Base-by-base conservation (phyloP, 2,329 filamentous ascomycete genomes). In the Oidium heveae region DNA sequence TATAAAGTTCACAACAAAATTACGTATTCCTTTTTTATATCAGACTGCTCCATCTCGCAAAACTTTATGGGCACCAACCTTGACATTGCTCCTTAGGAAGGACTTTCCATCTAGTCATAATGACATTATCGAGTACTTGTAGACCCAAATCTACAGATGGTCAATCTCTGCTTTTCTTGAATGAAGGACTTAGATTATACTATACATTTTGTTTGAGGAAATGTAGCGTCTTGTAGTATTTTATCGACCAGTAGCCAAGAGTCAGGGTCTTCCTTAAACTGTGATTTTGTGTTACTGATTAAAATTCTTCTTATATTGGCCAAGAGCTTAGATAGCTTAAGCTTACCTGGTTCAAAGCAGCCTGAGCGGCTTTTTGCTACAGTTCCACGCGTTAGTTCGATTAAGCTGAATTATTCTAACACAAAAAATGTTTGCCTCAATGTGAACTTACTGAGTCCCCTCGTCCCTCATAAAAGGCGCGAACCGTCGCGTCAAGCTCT, bases 221-320 rank as follows among this genome's bases (percentile, higher is more conserved):
- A 94, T 67, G 82, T 82, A 59, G 91, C 85, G 68, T 94, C 84
- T 69, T 89, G 83, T 58, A 98, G 77, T 65, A 98, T 94, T 71
- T 94, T 88, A 68, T 95, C 91, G 64, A 96, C 91, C 67, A 95
- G 79, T 61, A 96, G 77, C 91, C 91, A 98, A 57, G 91, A 83
- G 72, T 98, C 91, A 56, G 89, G 88, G 65, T 96, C 94, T 73
- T 96, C 91, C 70, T 96, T 96, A 76, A 98, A 98, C 86, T 96
- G 58, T 61, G 55, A 41, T 49, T 36, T 13, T 39, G 12, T n/a
- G 10, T 39, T 39, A 39, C 16, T 39, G 36, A n/a, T 39, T n/a
- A 4, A n/a, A 39, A 39, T 13, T 13, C 16, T 39, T 39, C 16
- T 39, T 9, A n/a, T 39, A 39, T 39, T 39, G 15, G 16, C 22